Percentiles rank a stretch among this genome's conserved stretches.
Conservation (phyloP, 352 stramenopile species). For the Halophytophthora polymorphica region DNA sequence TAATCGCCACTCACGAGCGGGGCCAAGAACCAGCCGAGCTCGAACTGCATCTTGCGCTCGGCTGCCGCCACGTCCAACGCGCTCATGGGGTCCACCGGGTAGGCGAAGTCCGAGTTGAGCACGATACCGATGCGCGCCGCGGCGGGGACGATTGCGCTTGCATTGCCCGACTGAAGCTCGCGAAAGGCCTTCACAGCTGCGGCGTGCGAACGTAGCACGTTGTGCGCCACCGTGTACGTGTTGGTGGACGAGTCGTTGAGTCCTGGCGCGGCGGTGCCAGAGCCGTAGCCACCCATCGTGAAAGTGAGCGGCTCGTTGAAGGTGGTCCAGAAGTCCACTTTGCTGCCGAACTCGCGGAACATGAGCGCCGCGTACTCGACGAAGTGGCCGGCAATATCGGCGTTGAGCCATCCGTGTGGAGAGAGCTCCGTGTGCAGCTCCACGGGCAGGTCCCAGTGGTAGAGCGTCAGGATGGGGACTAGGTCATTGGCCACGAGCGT, state of each 20-base stretch:
- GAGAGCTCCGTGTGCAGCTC: constrained; percentile 76
- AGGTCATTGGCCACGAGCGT: constrained; percentile 72
- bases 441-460: constrained; percentile 95
- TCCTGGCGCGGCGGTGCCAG: constrained; percentile 45
- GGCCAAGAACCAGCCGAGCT: constrained; percentile 89
- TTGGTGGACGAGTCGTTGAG: constrained; percentile 43
- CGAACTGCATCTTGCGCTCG: constrained; percentile 86
- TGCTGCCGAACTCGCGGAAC: constrained; percentile 88
- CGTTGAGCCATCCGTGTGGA: constrained; percentile 70
- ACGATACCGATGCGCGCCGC: constrained; percentile 88
- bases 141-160: constrained; percentile 22
- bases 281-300: constrained; percentile 82
- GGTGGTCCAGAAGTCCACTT: constrained; percentile 93
- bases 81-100: constrained; percentile 69
- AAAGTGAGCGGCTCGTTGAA: constrained; percentile 94
- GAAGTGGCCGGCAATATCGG: constrained; percentile 60
- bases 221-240: constrained; percentile 68
- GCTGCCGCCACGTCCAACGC: constrained; percentile 54
- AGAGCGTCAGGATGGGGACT: constrained; percentile 92
- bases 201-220: constrained; percentile 91
- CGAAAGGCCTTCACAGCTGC: constrained; percentile 80
- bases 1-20: constrained; percentile 91
- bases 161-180: constrained; percentile 51
- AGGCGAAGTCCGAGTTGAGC: constrained; percentile 77
- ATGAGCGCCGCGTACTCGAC: constrained; percentile 88